These are phyloP conservation scores for Nematodospora anomalae DNA, from an alignment of 1,139 yeast genomes.

Conservation along the genomic window DNA sequence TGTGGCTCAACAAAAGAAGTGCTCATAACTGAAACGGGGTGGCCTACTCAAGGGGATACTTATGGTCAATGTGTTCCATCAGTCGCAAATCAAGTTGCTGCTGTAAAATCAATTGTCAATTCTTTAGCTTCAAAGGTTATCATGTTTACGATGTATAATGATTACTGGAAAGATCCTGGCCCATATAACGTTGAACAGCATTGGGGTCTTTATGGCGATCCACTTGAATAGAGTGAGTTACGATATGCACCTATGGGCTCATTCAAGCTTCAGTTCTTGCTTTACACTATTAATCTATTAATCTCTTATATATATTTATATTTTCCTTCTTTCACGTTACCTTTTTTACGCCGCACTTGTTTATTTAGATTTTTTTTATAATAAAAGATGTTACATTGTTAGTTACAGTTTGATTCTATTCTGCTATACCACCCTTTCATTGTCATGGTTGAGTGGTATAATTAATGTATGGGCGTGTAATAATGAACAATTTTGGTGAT, in stretches of 20 bases:
- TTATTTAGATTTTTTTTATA: background rate
- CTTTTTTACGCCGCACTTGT: constrained; percentile 2
- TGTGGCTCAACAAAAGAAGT: constrained; percentile 62
- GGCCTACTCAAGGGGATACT: constrained; percentile 74
- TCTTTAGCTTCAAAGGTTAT: constrained; percentile 56
- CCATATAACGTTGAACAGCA: constrained; percentile 64
- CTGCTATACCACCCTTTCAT: too few species aligned
- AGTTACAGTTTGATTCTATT: too few species aligned
- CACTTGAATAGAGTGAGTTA: constrained; percentile 14
- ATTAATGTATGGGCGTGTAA: too few species aligned
- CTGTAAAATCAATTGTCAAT: constrained; percentile 55
- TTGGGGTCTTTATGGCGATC: constrained; percentile 62
- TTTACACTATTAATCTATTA: background rate
- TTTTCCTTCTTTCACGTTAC: background rate
- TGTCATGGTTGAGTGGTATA: too few species aligned
- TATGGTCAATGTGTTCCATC: constrained; percentile 73
- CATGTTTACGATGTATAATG: constrained; percentile 72
- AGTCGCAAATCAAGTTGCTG: constrained; percentile 58
- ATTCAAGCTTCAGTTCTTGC: background rate
- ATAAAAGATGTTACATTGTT: too few species aligned
- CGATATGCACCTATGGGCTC: too few species aligned
- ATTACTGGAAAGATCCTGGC: constrained; percentile 77
- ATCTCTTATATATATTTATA: background rate
- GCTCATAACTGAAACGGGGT: constrained; percentile 74
- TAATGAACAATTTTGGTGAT: too few species aligned